Evolutionary conservation across 1,284 basidiomycete genomes (phyloP).

Genomic region (Trichosporon sp.): DNA sequence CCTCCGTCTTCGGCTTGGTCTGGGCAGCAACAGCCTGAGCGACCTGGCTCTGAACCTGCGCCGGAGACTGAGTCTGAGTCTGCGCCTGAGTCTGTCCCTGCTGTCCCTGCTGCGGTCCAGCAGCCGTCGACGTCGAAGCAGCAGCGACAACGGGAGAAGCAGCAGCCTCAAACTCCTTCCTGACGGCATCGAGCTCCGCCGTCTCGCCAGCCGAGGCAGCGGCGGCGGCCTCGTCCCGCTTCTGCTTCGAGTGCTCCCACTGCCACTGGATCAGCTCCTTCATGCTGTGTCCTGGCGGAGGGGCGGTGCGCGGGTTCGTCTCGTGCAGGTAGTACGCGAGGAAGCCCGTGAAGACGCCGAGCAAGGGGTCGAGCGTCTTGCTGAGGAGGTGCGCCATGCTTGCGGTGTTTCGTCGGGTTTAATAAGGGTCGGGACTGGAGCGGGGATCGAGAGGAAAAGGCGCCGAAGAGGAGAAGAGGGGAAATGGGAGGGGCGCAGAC

Average conservation of each 20-base stretch:
- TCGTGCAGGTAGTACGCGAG: slow-evolving; percentile 83
- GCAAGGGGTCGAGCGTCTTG: slow-evolving; percentile 66
- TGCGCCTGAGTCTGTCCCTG: too few species aligned
- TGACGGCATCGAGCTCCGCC: slow-evolving; percentile 50
- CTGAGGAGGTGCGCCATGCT: slow-evolving; percentile 49
- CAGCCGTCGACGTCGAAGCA: background rate
- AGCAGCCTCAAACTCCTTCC: slow-evolving; percentile 47
- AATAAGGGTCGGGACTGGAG: too few species aligned
- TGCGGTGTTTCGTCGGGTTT: too few species aligned
- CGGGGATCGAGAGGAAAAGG: too few species aligned
- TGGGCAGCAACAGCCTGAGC: background rate
- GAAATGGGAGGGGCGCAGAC: background rate
- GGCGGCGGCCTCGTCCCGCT: slow-evolving; percentile 36
- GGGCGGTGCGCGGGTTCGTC: slow-evolving; percentile 75
- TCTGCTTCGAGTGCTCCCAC: slow-evolving; percentile 55
- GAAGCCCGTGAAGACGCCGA: slow-evolving; percentile 76
- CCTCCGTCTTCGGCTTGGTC: background rate
- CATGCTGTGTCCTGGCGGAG: slow-evolving; percentile 68
- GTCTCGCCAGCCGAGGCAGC: slow-evolving; percentile 28
- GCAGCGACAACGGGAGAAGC: background rate
- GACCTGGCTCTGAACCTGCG: too few species aligned
- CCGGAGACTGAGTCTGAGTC: too few species aligned
- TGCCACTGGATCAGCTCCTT: slow-evolving; percentile 70
- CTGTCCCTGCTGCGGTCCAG: too few species aligned
- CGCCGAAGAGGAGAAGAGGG: too few species aligned